Conservation (phyloP, 1,284 basidiomycete genomes). For the Sporisorium scitamineum region DNA sequence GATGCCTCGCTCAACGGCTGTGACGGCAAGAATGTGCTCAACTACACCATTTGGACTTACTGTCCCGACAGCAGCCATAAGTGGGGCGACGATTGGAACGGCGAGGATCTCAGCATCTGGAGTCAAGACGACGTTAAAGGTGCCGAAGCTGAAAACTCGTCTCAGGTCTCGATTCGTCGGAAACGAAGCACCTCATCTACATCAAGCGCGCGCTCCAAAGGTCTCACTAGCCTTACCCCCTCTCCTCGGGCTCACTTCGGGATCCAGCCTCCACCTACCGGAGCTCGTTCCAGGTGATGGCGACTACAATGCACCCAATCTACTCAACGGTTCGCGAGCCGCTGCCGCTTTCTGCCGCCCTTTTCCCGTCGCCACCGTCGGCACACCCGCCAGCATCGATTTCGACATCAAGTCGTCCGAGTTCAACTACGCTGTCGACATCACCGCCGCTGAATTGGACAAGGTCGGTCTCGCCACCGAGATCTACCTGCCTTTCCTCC, state of each 20-base stretch:
- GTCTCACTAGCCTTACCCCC: conserved; percentile 14
- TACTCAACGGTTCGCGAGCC: conserved; percentile 55
- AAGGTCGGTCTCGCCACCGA: conserved; percentile 76
- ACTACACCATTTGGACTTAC: conserved; percentile 92
- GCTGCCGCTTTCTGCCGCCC: conserved; percentile 60
- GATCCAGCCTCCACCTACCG: conserved; percentile 22
- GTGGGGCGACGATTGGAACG: conserved; percentile 97
- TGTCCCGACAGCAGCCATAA: conserved; percentile 79
- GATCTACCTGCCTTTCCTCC: conserved; percentile 88
- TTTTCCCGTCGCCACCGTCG: conserved; percentile 54
- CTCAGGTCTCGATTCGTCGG: background rate
- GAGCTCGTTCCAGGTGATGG: conserved; percentile 24
- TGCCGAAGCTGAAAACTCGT: conserved; percentile 10
- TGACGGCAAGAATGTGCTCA: conserved; percentile 85
- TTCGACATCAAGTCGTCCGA: conserved; percentile 62
- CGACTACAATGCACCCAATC: conserved; percentile 30
- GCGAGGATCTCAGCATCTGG: conserved; percentile 92
- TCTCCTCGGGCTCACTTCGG: conserved; percentile 17
- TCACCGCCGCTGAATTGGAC: conserved; percentile 34
- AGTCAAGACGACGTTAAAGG: conserved; percentile 78
- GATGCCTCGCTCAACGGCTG: conserved; percentile 91
- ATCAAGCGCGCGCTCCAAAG: conserved; percentile 17
- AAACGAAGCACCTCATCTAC: conserved; percentile 7
- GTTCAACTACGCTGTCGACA: conserved; percentile 46
- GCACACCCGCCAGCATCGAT: conserved; percentile 55